phyloP scores from a whole-genome alignment of 352 stramenopile species.

The Globisporangium barbulae region DNA sequence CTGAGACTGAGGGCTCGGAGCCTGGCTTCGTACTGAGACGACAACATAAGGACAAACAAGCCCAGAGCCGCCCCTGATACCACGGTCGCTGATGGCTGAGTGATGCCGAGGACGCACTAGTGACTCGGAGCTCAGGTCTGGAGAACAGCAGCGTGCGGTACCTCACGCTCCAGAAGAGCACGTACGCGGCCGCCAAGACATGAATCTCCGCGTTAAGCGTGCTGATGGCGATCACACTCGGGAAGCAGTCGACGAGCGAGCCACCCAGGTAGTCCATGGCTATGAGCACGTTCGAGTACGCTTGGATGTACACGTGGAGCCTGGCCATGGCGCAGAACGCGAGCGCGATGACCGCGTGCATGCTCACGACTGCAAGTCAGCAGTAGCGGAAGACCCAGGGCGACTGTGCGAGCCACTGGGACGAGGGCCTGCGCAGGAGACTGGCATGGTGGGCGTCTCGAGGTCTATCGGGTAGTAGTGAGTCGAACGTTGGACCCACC shows the following conservation, averaged over 20 bases:
- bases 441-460: not conserved
- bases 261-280: constrained; percentile 4
- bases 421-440: not conserved
- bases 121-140: not conserved
- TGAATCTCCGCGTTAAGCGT: constrained; percentile 4
- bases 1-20: not conserved
- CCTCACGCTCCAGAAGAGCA: constrained; percentile 9
- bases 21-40: not conserved
- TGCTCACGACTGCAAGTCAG: constrained; percentile 4
- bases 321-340: constrained; percentile 3
- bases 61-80: not conserved
- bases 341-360: constrained; percentile 1
- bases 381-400: constrained; percentile 7
- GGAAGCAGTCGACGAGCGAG: constrained; percentile 8
- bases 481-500: not conserved
- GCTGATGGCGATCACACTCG: not conserved
- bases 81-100: not conserved
- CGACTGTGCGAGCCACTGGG: not conserved
- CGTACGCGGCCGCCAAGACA: not conserved
- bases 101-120: not conserved
- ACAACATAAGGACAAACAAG: not conserved
- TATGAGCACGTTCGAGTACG: not conserved
- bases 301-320: constrained; percentile 8
- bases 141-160: constrained; percentile 6
- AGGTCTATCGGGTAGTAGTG: too few relatives aligned